Evolutionary conservation across 2,329 filamentous ascomycete species (phyloP), one percentile per base, ranked within the genome.

Genomic region (Xylaria sp.): DNA sequence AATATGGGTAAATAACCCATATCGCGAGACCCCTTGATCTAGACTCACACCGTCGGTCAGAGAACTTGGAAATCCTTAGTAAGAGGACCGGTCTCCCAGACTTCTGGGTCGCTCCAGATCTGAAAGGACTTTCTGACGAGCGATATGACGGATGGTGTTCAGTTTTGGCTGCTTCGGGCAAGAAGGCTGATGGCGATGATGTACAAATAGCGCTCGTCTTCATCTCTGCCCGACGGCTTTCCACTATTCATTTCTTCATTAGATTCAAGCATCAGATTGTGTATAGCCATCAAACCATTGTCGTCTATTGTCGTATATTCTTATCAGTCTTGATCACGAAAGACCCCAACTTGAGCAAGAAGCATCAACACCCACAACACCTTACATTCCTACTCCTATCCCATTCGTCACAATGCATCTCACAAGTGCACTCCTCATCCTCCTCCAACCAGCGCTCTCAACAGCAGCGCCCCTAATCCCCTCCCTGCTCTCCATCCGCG

Each of bases 1-100:
- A 63, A 63, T 60, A 52, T 63, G 56, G 61, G 45, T 63, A 63
- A 63, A 63, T 63, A 28, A 38, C 8, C n/a, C 19, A n/a, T 25
- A 45, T 43, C n/a, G 23, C 23, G 19, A 9, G 42, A 21, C 61
- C 5, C 45, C 25, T 43, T 23, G 51, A 63, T 56, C 55, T 55
- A 60, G 60, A 60, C 50, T 42, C 28, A 23, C 28, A n/a, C 23
- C 45, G n/a, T 50, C 8, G 14, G 45, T 56, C 38, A 25, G 33
- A 21, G 4, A 15, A 31, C 19, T 49, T 28, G 14, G 45, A 45
- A 33, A 15, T 31, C 9, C 14, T 28, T 38, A 9, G 15, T 12
- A 21, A 31, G 50, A 8, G 25, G 51, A 51, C 52, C 60, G 15
- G 42, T 14, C 14, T 50, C 37, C n/a, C 15, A 12, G 7, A 17